These are phyloP conservation scores for Diaporthe australafricana DNA, from an alignment of 2,329 filamentous ascomycete species.

Conservation along the genomic window DNA sequence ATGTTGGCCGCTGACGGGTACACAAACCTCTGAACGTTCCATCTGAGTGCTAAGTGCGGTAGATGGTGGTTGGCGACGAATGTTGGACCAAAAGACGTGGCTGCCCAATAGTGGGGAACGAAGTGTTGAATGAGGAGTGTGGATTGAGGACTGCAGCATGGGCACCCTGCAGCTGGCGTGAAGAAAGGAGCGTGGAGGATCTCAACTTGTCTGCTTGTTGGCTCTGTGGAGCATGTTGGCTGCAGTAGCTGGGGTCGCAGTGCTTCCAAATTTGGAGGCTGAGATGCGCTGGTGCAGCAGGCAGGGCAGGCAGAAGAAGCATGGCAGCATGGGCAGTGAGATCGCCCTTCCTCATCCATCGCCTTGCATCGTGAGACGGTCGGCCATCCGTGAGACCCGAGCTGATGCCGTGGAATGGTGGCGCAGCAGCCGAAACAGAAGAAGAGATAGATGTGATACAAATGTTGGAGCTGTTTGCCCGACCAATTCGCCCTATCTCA, in stretches of 20 bases:
- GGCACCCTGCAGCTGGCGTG: constrained; percentile 2
- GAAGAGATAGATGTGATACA: background rate
- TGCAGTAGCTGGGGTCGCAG: background rate
- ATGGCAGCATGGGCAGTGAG: background rate
- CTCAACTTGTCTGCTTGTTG: background rate
- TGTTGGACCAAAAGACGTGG: constrained; percentile 23
- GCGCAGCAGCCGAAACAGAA: constrained; percentile 17
- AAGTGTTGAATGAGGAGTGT: constrained; percentile 2
- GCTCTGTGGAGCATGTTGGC: constrained; percentile 6
- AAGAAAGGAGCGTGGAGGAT: constrained; percentile 30
- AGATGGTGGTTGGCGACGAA: background rate
- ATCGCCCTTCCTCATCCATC: constrained; percentile 17
- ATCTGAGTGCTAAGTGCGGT: background rate
- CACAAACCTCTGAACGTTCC: background rate
- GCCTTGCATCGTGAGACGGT: constrained; percentile 20
- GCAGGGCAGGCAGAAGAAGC: background rate
- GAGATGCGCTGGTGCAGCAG: background rate
- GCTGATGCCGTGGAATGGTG: background rate
- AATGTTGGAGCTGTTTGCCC: background rate
- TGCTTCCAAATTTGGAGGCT: constrained; percentile 25
- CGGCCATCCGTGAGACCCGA: constrained; percentile 5
- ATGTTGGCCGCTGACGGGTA: background rate
- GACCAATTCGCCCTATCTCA: background rate
- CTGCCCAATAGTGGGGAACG: background rate
- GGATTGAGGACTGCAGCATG: background rate